These are phyloP conservation scores for Aspergillus pseudoviridinutans DNA, from an alignment of 2,329 filamentous ascomycete species.

Conservation along the genomic window DNA sequence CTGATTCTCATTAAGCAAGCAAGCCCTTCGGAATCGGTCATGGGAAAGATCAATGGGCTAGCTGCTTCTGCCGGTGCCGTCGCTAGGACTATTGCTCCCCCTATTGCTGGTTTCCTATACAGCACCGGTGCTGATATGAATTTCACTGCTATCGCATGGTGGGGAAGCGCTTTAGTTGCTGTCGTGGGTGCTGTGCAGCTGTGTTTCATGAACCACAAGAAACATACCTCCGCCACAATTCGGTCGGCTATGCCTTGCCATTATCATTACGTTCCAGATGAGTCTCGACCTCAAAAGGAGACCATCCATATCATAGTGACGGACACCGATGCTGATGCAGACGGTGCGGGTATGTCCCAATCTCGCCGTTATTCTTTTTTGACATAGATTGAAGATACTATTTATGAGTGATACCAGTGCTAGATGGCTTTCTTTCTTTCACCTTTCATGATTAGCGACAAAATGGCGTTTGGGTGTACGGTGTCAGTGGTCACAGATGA, in stretches of 20 bases:
- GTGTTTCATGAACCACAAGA: slow-evolving; percentile 52
- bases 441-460: background rate
- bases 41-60: slow-evolving; percentile 69
- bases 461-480: slow-evolving; percentile 6
- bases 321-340: slow-evolving; percentile 12
- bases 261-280: slow-evolving; percentile 16
- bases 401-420: background rate
- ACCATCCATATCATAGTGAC: slow-evolving; percentile 28
- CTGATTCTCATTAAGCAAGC: slow-evolving; percentile 72
- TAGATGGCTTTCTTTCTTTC: background rate
- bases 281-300: slow-evolving; percentile 18
- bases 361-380: background rate
- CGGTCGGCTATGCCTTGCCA: slow-evolving; percentile 31
- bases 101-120: slow-evolving; percentile 65
- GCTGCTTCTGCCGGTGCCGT: slow-evolving; percentile 69
- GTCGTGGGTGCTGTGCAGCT: slow-evolving; percentile 54
- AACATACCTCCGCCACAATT: slow-evolving; percentile 38
- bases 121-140: slow-evolving; percentile 54
- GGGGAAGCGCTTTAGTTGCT: slow-evolving; percentile 55
- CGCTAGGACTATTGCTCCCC: slow-evolving; percentile 66
- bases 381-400: background rate
- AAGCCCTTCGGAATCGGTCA: slow-evolving; percentile 56
- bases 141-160: slow-evolving; percentile 62
- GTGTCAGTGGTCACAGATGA: background rate
- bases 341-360: background rate